Evolutionary conservation across 1,139 yeast species (phyloP), one percentile per base, ranked within the genome.

Genomic region (Yamadazyma membranifaciens): DNA sequence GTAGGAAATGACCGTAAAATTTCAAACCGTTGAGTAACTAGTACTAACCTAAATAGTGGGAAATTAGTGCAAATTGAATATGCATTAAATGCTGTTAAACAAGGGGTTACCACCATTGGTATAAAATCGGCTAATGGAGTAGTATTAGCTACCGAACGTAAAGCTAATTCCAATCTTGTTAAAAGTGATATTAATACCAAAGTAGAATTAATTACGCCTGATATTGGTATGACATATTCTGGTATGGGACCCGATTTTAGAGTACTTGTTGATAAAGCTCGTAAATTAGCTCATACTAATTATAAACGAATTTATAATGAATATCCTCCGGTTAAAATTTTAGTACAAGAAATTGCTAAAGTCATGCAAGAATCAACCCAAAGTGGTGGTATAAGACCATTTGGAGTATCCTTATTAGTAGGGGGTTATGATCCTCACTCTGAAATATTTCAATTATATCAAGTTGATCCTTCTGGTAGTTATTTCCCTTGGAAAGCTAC

Each of bases 401-500:
- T 83, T 62, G 99, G 99, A 43, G 98, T 94, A 13, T 88, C 97
- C 7, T 73, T 94, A 46, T 72, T 94, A 43, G 91, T 92, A 29
- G 98, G 98, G 7, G 98, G 98, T 22, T 80, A 87, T 62, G 98
- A 94, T 60, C 89, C 86, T 34, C 83, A 72, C 75, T 59, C 84
- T 65, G 66, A 89, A 80, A 45, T 56, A 14, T 89, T 80, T 64
- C 88, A 87, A 58, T 74, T 94, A 48, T 94, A 92, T 63, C 98
- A 94, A 65, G 96, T 94, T 37, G 98, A 94, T 67, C 99, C 99
- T 5, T 86, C 96, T 5, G 99, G 99, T 11, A 83, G 96, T 41
- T 94, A 86, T 63, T 94, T 88, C 77, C 98, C 98, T n/a, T 94
- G 99, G 99, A 92, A 92, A 66, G 98, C 98, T 24, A 92, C 98